Evolutionary conservation across 768 basidiomycete species (phyloP), one percentile per base, ranked within the genome.

Genomic region (Amanita jacksonii): DNA sequence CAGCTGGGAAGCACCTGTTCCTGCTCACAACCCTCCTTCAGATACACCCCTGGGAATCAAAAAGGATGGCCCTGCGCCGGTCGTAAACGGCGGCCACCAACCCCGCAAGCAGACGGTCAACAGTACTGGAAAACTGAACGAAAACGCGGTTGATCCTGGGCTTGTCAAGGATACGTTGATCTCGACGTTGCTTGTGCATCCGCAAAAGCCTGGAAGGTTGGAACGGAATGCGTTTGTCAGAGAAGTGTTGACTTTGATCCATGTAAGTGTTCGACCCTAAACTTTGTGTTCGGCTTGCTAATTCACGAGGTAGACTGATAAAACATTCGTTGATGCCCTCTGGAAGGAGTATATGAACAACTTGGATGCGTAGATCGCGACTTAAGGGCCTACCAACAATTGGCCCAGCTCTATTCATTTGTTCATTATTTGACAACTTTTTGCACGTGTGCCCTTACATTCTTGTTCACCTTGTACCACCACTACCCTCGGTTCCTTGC

Each of bases 321-420:
- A 74, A 51, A 60, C 66, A 12, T 85, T 85, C 52, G 79, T 79
- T 47, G 79, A 85, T 50, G 60, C 63, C 30, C 66, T 82, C 36
- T 80, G 69, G 64, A 67, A 63, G 46, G 72, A 75, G 34, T 83
- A 81, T 47, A 59, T 53, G 22, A 52, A 47, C 41, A 50, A 54
- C 35, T 30, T 54, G 46, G 49, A 37, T 18, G 32, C 38, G 28
- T 46, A 46, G 38, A 45, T 16, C 23, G 42, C 24, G 39, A 12
- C 16, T 19, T 13, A 6, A 19, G 22, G 15, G 10, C 18, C 3
- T 8, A 10, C 31, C 9, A 4, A 32, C 31, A 32, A 10, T n/a
- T 9, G 13, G 16, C 24, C 8, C 18, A 22, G 31, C 19, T 24
- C n/a, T 20, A 16, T 33, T 34, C 19, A 23, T 34, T 32, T 10